Evolutionary conservation across 352 stramenopile species (phyloP).

Genomic region (Phytophthora kernoviae): DNA sequence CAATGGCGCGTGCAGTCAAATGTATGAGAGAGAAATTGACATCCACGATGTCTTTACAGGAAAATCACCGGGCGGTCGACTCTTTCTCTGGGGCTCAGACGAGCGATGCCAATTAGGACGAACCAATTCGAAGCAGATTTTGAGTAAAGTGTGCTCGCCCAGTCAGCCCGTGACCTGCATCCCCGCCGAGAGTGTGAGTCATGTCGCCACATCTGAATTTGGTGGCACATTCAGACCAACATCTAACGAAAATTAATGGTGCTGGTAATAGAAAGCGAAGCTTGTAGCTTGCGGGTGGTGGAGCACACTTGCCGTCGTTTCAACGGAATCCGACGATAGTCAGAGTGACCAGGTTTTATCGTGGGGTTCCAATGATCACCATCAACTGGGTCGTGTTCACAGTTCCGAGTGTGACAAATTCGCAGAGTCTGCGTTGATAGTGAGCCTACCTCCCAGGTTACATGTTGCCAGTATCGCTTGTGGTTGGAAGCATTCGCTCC

Average conservation of each 20-base stretch:
- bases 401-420: background rate
- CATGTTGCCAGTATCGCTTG: slow-evolving; percentile 67
- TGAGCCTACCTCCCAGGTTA: slow-evolving; percentile 25
- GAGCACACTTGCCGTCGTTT: slow-evolving; percentile 57
- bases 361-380: slow-evolving; percentile 61
- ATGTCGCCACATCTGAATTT: background rate
- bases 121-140: slow-evolving; percentile 4
- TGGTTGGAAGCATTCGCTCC: slow-evolving; percentile 84
- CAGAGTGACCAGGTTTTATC: slow-evolving; percentile 38
- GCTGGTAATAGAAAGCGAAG: slow-evolving; percentile 25
- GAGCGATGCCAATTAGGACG: slow-evolving; percentile 56
- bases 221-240: background rate
- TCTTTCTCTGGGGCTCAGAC: slow-evolving; percentile 80
- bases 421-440: slow-evolving; percentile 8
- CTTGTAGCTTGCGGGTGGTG: slow-evolving; percentile 78
- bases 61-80: slow-evolving; percentile 20
- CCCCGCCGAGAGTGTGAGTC: slow-evolving; percentile 18
- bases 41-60: slow-evolving; percentile 24
- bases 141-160: slow-evolving; percentile 8
- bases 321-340: slow-evolving; percentile 7
- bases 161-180: slow-evolving; percentile 12
- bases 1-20: background rate
- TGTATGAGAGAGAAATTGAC: background rate
- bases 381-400: slow-evolving; percentile 47
- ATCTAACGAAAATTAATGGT: background rate